Percentiles rank a stretch among this genome's conserved stretches.
phyloP scores from a whole-genome alignment of 2,329 filamentous ascomycete species.

The Aspergillus felis region DNA sequence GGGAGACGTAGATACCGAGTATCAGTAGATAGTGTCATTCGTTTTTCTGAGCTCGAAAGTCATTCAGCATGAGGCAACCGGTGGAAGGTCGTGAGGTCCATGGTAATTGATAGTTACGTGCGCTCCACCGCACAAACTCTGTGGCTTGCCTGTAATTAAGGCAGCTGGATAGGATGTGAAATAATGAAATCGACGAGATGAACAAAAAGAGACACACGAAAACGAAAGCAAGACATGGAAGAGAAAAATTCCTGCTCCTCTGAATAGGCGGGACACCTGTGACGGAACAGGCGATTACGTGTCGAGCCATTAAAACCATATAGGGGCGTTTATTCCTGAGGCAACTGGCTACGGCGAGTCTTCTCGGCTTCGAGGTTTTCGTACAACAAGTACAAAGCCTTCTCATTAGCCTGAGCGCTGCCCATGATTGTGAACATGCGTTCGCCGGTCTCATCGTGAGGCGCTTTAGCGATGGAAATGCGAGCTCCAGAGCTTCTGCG shows the following conservation, averaged over 20 bases:
- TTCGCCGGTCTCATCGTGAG: constrained; percentile 95
- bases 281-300: not conserved
- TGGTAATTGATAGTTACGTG: constrained; percentile 23
- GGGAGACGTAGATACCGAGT: not conserved
- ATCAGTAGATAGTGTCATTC: constrained; percentile 8
- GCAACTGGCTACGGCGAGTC: constrained; percentile 87
- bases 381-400: constrained; percentile 91
- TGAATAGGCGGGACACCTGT: not conserved
- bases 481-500: constrained; percentile 93
- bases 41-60: constrained; percentile 15
- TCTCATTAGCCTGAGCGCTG: constrained; percentile 88
- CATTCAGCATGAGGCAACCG: constrained; percentile 17
- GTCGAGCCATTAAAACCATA: not conserved
- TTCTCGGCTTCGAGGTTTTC: constrained; percentile 99
- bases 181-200: constrained; percentile 12
- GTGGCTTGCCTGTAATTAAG: constrained; percentile 23
- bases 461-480: constrained; percentile 95
- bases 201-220: constrained; percentile 15
- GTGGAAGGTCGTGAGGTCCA: constrained; percentile 12
- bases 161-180: constrained; percentile 17
- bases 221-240: constrained; percentile 16
- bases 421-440: constrained; percentile 99
- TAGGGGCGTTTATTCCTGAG: constrained; percentile 48
- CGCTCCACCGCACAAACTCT: constrained; percentile 21
- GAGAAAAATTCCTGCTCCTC: not conserved